Conservation (phyloP, 257 asterid genomes). For the Nicotiana undulata region DNA sequence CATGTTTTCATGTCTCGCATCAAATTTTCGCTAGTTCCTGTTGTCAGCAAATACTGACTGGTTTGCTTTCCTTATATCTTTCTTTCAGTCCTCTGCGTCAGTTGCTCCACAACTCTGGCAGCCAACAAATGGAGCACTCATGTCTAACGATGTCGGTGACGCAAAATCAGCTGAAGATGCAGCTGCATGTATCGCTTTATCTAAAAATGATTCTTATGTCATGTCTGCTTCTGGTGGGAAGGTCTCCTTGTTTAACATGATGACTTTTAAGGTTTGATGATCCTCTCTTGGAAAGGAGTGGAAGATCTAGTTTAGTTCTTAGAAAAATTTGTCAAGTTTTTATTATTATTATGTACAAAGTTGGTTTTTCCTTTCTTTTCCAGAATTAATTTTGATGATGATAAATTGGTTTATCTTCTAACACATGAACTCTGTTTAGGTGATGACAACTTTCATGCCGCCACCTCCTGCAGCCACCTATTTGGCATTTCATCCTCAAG, state of each 20-base stretch:
- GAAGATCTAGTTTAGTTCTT: background rate
- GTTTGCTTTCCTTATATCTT: conserved; percentile 7
- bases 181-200: conserved; percentile 84
- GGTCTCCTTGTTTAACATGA: conserved; percentile 94
- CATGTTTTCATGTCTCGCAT: background rate
- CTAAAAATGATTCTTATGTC: conserved; percentile 94
- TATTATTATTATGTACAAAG: background rate
- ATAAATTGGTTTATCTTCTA: conserved; percentile 8
- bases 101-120: conserved; percentile 85
- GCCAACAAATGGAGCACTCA: conserved; percentile 71
- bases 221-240: conserved; percentile 99
- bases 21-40: background rate
- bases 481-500: conserved; percentile 93
- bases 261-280: conserved; percentile 80
- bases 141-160: conserved; percentile 77
- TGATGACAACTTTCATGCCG: conserved; percentile 98
- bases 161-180: conserved; percentile 73
- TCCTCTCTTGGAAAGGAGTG: background rate
- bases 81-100: conserved; percentile 73
- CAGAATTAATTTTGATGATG: background rate
- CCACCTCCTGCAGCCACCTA: conserved; percentile 98
- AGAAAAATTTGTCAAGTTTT: background rate
- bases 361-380: background rate
- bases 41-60: background rate
- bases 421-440: conserved; percentile 36